Conservation (phyloP, 257 asterid species). For the Rauvolfia tetraphylla region DNA sequence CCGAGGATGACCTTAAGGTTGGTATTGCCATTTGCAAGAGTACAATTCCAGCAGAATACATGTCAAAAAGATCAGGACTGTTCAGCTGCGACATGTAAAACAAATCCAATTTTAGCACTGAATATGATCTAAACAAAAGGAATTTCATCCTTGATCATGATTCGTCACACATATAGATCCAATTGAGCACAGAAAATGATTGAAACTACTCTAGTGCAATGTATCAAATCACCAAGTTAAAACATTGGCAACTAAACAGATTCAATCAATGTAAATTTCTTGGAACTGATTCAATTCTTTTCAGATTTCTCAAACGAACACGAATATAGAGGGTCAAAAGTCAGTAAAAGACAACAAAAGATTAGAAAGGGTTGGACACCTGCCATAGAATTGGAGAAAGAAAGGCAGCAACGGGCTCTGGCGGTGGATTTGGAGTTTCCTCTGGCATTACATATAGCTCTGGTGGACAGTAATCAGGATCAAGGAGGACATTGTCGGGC, state of each 20-base stretch:
- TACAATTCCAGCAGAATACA: constrained; percentile 93
- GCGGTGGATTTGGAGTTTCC: constrained; percentile 97
- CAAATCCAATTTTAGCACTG: not conserved
- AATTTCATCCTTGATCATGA: not conserved
- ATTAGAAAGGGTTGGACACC: constrained; percentile 33
- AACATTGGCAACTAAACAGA: not conserved
- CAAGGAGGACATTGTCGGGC: constrained; percentile 76
- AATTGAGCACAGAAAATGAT: not conserved
- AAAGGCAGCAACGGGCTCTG: constrained; percentile 90
- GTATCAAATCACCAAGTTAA: not conserved
- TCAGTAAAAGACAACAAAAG: not conserved
- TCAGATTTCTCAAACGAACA: not conserved
- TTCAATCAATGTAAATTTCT: not conserved
- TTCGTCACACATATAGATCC: not conserved
- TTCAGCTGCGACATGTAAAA: constrained; percentile 58
- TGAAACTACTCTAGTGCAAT: not conserved
- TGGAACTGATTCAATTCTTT: not conserved
- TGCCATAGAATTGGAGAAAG: constrained; percentile 92
- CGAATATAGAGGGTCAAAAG: not conserved
- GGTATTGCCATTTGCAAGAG: constrained; percentile 93
- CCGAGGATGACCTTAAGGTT: constrained; percentile 59
- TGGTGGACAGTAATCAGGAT: constrained; percentile 97
- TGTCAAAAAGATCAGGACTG: constrained; percentile 90
- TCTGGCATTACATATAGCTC: constrained; percentile 96
- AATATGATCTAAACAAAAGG: not conserved